Conservation (phyloP, 192 early-diverging fungal genomes). For the Coemansia sp. region DNA sequence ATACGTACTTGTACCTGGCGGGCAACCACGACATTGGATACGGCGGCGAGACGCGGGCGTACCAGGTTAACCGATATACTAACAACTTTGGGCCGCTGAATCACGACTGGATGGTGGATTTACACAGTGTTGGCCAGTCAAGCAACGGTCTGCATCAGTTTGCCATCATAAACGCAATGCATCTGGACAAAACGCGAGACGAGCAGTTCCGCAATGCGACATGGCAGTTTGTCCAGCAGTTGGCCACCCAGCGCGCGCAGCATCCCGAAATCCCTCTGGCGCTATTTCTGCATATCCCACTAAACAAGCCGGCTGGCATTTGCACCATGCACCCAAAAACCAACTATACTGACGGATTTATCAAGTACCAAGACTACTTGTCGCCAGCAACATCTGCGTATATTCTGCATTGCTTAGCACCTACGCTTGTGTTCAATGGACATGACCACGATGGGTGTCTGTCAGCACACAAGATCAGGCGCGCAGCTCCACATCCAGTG, state of each 20-base stretch:
- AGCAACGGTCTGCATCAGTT: constrained; percentile 19
- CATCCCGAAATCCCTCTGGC: constrained; percentile 47
- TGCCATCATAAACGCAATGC: constrained; percentile 52
- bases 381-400: constrained; percentile 58
- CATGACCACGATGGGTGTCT: constrained; percentile 67
- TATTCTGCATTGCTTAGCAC: constrained; percentile 58
- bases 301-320: constrained; percentile 58
- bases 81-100: constrained; percentile 61
- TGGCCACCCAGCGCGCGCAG: constrained; percentile 27
- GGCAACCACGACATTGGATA: constrained; percentile 74
- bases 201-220: constrained; percentile 54
- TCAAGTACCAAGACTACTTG: constrained; percentile 62
- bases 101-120: constrained; percentile 25
- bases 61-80: constrained; percentile 56
- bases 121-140: constrained; percentile 5
- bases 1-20: constrained; percentile 54
- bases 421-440: constrained; percentile 61
- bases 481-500: constrained; percentile 4
- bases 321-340: constrained; percentile 56
- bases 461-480: constrained; percentile 37
- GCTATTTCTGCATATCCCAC: constrained; percentile 64
- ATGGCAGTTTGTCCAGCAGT: constrained; percentile 58
- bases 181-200: constrained; percentile 42
- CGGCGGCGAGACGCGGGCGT: constrained; percentile 56
- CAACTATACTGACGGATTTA: constrained; percentile 41